phyloP scores from a whole-genome alignment of 2,329 filamentous ascomycete genomes.

The Pseudogymnoascus sp. region DNA sequence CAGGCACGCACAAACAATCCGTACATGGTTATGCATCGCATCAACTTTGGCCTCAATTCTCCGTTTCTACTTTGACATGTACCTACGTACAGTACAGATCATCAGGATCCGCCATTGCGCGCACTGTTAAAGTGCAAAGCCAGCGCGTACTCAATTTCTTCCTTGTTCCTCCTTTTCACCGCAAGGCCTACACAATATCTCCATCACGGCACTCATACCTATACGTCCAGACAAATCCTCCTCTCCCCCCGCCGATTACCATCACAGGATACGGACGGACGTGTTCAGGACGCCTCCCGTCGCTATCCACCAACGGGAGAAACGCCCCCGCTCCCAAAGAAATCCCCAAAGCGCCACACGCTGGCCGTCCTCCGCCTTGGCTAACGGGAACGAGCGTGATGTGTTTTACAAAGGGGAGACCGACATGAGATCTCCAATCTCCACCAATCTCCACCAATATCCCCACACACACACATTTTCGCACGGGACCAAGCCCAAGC shows the following conservation, averaged over 20 bases:
- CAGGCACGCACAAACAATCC: background rate
- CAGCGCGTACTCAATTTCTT: background rate
- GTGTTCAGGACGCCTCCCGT: background rate
- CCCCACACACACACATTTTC: background rate
- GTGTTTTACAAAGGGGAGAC: background rate
- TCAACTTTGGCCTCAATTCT: background rate
- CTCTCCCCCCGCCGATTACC: background rate
- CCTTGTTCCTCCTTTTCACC: background rate
- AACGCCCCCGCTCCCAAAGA: background rate
- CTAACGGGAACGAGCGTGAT: background rate
- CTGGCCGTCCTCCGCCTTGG: background rate
- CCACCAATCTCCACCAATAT: background rate
- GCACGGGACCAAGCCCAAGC: background rate
- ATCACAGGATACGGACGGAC: background rate
- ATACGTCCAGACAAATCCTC: background rate
- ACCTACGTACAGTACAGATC: background rate
- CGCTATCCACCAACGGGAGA: background rate
- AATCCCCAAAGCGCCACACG: background rate
- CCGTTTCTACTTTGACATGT: background rate
- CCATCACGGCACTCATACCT: background rate
- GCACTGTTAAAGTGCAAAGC: background rate
- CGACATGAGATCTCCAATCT: background rate
- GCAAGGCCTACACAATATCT: background rate
- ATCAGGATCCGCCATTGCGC: background rate
- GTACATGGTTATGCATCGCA: background rate